Evolutionary conservation across 495 filamentous ascomycete genomes (phyloP).

Genomic region (Penicillium crystallinum): DNA sequence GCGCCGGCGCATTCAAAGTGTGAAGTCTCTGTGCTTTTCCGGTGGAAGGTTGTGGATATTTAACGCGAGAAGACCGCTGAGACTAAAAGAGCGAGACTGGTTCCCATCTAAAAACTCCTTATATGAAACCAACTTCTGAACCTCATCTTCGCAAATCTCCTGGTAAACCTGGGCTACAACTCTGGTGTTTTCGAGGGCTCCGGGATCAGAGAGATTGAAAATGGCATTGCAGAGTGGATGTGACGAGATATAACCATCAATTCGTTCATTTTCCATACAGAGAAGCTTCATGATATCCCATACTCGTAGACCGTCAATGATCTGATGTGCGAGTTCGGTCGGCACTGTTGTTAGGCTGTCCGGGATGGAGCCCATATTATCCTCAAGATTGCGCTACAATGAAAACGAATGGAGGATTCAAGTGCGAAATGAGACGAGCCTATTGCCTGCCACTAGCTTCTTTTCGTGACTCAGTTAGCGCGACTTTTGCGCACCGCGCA

Average conservation of each 20-base stretch:
- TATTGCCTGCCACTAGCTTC: too few relatives aligned
- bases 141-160: neutral
- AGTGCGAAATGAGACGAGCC: too few relatives aligned
- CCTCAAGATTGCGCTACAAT: neutral
- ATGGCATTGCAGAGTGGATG: conserved; percentile 5
- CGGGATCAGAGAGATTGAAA: neutral
- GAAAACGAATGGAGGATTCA: too few relatives aligned
- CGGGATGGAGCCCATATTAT: neutral
- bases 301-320: conserved; percentile 17
- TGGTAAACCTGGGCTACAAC: neutral
- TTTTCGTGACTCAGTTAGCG: too few relatives aligned
- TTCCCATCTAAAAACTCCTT: too few relatives aligned
- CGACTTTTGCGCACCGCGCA: too few relatives aligned
- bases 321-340: conserved; percentile 11
- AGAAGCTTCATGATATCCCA: conserved; percentile 18
- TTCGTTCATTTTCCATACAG: neutral
- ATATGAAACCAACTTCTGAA: neutral
- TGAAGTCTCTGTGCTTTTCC: neutral
- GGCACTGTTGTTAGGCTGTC: conserved; percentile 5
- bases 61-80: neutral
- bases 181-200: neutral
- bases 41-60: neutral
- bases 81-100: too few relatives aligned
- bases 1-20: neutral
- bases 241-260: conserved; percentile 1